Conservation (phyloP, 192 early-diverging fungal species). For the Chytriomyces confervae region DNA sequence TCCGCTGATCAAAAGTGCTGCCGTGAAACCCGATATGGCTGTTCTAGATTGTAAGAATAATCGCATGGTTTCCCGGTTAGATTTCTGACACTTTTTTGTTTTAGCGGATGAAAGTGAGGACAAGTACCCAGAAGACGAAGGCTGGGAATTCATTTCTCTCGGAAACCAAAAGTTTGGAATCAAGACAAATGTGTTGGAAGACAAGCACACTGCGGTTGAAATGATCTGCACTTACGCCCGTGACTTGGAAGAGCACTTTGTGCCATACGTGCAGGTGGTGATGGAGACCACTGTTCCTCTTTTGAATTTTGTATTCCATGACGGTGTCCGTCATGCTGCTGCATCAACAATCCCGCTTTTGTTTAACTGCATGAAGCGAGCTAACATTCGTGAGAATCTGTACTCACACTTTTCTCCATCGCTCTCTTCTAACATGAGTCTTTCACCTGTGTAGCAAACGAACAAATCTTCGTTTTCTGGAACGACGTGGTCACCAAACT, state of each 20-base stretch:
- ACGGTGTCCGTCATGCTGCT: constrained; percentile 91
- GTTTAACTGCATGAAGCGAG: constrained; percentile 59
- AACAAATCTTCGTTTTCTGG: constrained; percentile 74
- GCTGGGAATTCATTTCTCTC: constrained; percentile 94
- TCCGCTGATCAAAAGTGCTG: constrained; percentile 81
- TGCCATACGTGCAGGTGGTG: constrained; percentile 80
- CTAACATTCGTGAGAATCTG: constrained; percentile 37
- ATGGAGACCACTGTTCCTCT: constrained; percentile 88
- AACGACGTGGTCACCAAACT: constrained; percentile 74
- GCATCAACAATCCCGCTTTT: constrained; percentile 81
- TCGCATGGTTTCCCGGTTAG: not conserved
- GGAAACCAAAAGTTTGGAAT: constrained; percentile 95
- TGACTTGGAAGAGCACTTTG: constrained; percentile 89
- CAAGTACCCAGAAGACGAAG: constrained; percentile 93
- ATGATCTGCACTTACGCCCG: constrained; percentile 95
- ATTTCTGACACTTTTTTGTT: constrained; percentile 9
- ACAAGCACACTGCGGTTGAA: constrained; percentile 97
- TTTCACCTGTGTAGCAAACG: constrained; percentile 44
- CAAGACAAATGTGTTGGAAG: constrained; percentile 93
- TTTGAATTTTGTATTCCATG: constrained; percentile 97
- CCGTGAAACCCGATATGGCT: constrained; percentile 91
- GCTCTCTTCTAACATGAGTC: not conserved
- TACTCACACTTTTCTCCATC: not conserved
- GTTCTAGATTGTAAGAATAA: constrained; percentile 65
- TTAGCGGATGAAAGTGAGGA: constrained; percentile 80